Conservation (phyloP, 306 rosid species). For the Quercus berberidifolia region DNA sequence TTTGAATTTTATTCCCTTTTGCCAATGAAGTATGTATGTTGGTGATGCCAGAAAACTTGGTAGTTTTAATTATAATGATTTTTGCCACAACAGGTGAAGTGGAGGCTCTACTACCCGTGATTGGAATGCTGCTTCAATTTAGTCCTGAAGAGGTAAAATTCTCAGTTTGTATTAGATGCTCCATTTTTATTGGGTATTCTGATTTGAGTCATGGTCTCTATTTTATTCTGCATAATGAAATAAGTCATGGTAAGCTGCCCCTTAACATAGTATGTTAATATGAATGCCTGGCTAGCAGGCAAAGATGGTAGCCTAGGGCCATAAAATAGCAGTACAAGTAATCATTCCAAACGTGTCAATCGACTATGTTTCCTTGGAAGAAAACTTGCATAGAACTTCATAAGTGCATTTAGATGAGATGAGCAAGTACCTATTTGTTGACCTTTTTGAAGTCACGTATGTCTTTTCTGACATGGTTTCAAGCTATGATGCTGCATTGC, state of each 20-base stretch:
- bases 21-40: neutral
- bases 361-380: no score
- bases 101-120: slow-evolving; percentile 73
- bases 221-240: neutral
- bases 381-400: no score
- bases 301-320: neutral
- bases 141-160: slow-evolving; percentile 88
- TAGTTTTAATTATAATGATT: neutral
- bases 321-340: neutral
- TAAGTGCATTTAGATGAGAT: no score
- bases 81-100: slow-evolving; percentile 54
- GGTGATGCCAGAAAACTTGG: neutral
- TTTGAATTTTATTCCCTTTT: neutral
- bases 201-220: neutral
- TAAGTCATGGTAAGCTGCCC: neutral
- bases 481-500: no score
- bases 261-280: no score
- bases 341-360: neutral
- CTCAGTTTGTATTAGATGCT: slow-evolving; percentile 3
- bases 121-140: slow-evolving; percentile 96
- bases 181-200: neutral
- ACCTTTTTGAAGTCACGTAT: no score
- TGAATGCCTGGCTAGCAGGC: neutral
- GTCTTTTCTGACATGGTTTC: no score
- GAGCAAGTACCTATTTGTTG: no score